Evolutionary conservation across 2,329 filamentous ascomycete genomes (phyloP), one percentile per base, ranked within the genome.

Genomic region (Coniella vitis): DNA sequence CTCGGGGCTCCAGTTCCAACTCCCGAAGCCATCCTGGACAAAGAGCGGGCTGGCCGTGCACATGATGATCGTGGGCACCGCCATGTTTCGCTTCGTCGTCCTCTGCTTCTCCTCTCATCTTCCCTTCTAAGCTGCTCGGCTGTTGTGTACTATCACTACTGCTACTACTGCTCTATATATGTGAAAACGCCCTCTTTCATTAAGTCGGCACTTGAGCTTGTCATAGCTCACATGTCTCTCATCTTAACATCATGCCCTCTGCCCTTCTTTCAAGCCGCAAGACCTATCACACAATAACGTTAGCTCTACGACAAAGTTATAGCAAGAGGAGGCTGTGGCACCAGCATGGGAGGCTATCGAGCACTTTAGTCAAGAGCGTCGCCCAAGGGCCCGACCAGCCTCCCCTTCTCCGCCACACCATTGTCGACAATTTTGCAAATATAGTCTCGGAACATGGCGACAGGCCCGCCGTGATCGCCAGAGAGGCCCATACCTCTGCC

Each of bases 361-460:
- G 35, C 17, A 14, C 37, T n/a, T 29, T 48, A 34, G 29, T 45
- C 13, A 32, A 38, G 12, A 54, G 52, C 38, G 37, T 54, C 16
- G 46, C 48, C 3, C 45, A 48, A 12, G 52, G 52, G n/a, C 48
- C 52, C 14, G 21, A 29, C n/a, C 14, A 32, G 82, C 84, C 85
- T 3, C 73, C 82, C 1, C 69, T 90, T 7, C 75, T 87, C 41
- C 69, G 74, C 5, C 71, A 82, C 48, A 90, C 86, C 1, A 80
- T 90, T 47, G 83, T 85, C 0, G 69, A 86, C 54, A 83, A 91
- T 61, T 90, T 91, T 59, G 72, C 79, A 7, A 71, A 72, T 1
- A 72, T 87, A 34, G 85, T 88, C 34, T 74, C 74, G 8, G 61
- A 69, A 32, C 71, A 82, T 64, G 86, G 86, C 21, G 83, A 89